A percentile compares a stretch with the other conserved stretches of the same genome.
These are phyloP conservation scores for Zymoseptoria pseudotritici DNA, from an alignment of 2,329 filamentous ascomycete genomes.

Conservation along the genomic window DNA sequence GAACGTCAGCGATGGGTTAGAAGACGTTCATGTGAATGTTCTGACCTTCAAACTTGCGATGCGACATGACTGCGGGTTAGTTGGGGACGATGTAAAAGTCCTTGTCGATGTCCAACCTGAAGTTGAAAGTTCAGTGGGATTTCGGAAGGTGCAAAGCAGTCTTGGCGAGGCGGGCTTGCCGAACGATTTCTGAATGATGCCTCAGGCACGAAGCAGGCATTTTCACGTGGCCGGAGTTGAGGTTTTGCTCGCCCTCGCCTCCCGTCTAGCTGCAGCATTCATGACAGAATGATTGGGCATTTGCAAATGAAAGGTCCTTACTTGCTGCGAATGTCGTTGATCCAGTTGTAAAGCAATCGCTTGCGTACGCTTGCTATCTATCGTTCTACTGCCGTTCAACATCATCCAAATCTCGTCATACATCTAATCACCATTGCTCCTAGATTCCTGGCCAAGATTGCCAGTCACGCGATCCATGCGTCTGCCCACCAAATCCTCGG, in stretches of 20 bases:
- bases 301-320: not conserved
- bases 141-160: not conserved
- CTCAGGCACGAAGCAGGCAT: not conserved
- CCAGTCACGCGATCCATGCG: slow-evolving; percentile 42
- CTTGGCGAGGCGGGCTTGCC: not conserved
- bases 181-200: not conserved
- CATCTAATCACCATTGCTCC: not conserved
- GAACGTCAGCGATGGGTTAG: slow-evolving; percentile 53
- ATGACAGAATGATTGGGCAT: no score
- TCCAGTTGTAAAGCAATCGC: not conserved
- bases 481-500: slow-evolving; percentile 41
- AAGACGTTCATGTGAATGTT: not conserved
- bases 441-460: slow-evolving; percentile 3
- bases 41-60: not conserved
- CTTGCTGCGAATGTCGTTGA: not conserved
- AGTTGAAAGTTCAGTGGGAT: not conserved
- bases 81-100: not conserved
- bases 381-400: not conserved
- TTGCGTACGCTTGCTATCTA: not conserved
- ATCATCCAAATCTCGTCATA: not conserved
- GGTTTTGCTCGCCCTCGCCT: no score
- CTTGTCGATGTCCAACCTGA: not conserved
- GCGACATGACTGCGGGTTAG: not conserved
- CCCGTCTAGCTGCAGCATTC: no score
- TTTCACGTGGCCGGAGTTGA: not conserved